Evolutionary conservation across 306 rosid genomes (phyloP), one percentile per base, ranked within the genome.

Genomic region (Lagenaria siceraria): DNA sequence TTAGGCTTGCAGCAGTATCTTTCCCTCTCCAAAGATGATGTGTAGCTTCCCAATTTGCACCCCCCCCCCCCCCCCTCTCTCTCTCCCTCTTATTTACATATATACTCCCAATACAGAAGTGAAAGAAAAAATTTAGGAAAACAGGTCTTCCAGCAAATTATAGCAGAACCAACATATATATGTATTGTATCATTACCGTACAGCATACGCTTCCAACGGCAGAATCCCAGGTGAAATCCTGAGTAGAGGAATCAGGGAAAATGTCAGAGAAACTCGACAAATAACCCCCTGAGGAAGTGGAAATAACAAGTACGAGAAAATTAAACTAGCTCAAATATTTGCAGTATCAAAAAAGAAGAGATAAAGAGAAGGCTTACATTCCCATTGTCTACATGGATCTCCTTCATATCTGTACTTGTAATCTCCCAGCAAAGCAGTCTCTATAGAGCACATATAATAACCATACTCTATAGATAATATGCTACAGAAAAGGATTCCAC

Each of bases 371-470:
- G 46, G 25, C 78, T 56, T 56, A 76, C 78, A 56, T 56, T 76
- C 69, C 25, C 38, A 59, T 10, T 54, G 69, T 15, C 59, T 14
- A 33, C 66, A 38, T 22, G 78, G 51, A 58, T 56, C 55, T 56
- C 53, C 69, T 21, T 59, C 69, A 35, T 36, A 31, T 38, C 80
- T 79, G 82, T 77, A 78, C 72, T 78, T 77, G 84, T 75, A 29
- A 80, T 77, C 85, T 82, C 78, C 89, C 58, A 81, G 80, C 74
- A 86, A 80, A 75, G 65, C 83, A 82, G 73, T 82, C 77, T 76
- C 51, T 49, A 49, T 51, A 69, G 14, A 81, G 83, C 77, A 88
- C 88, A 48, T 31, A 70, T 43, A 25, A 71, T 43, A 25, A 71
- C 76, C 76, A 25, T 71, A 71, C 38, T 48, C 58, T 48, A 51